phyloP scores from a whole-genome alignment of 1,284 basidiomycete genomes.

The Irpex sp. region DNA sequence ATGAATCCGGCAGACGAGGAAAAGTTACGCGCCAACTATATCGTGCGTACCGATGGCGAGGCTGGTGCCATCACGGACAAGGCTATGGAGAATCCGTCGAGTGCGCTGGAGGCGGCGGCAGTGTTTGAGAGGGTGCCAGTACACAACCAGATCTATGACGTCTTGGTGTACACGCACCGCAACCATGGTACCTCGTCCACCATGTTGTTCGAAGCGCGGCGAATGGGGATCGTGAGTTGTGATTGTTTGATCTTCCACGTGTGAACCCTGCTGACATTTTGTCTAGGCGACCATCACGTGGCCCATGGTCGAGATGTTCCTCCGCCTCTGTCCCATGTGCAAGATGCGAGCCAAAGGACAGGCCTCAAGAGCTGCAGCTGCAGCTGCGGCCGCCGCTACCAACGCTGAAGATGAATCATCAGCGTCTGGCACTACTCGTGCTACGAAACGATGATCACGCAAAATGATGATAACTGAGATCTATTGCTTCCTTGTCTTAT shows the following conservation, averaged over 20 bases:
- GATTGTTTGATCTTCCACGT: not conserved
- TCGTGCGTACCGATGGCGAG: slow-evolving; percentile 37
- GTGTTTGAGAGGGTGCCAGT: slow-evolving; percentile 64
- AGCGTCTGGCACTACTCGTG: slow-evolving; percentile 10
- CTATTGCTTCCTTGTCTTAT: not conserved
- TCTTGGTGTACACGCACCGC: slow-evolving; percentile 62
- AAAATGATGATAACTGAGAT: not conserved
- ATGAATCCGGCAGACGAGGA: slow-evolving; percentile 47
- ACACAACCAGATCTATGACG: slow-evolving; percentile 62
- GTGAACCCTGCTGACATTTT: slow-evolving; percentile 6
- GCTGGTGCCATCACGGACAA: slow-evolving; percentile 19
- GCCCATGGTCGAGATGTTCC: slow-evolving; percentile 71
- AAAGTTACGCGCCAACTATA: slow-evolving; percentile 38
- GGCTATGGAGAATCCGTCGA: slow-evolving; percentile 22
- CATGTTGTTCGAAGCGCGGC: slow-evolving; percentile 53
- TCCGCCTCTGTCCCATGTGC: slow-evolving; percentile 60
- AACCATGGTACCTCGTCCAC: slow-evolving; percentile 47
- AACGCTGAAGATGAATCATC: slow-evolving; percentile 19
- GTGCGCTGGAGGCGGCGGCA: slow-evolving; percentile 32
- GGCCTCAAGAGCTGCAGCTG: slow-evolving; percentile 2
- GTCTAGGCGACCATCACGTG: slow-evolving; percentile 60
- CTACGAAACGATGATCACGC: slow-evolving; percentile 18
- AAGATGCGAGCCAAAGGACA: slow-evolving; percentile 34
- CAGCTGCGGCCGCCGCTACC: not conserved
- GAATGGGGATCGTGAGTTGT: slow-evolving; percentile 55